Percentiles rank a stretch among this genome's conserved stretches.
Evolutionary conservation across 257 asterid species (phyloP).

Genomic region (Ehretia macrophylla): DNA sequence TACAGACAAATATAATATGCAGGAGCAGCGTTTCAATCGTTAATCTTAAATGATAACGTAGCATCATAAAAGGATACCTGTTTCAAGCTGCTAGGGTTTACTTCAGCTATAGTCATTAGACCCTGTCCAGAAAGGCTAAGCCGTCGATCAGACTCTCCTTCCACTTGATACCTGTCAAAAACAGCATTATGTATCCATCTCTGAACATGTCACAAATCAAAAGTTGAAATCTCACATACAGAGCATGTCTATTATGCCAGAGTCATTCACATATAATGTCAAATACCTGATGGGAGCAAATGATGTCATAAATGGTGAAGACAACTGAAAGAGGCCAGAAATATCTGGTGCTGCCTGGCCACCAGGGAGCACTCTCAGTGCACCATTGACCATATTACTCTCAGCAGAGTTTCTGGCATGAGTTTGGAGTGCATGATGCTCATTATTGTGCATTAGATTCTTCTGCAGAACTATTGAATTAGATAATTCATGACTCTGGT

Average conservation of each 20-base stretch:
- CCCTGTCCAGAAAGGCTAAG: conserved; percentile 48
- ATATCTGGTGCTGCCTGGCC: conserved; percentile 44
- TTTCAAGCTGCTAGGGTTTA: conserved; percentile 48
- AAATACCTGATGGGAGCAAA: conserved; percentile 63
- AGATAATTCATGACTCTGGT: conserved; percentile 34
- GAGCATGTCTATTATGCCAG: conserved; percentile 1
- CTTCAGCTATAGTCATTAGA: conserved; percentile 49
- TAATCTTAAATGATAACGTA: background rate
- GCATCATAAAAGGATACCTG: conserved; percentile 43
- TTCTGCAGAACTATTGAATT: conserved; percentile 27
- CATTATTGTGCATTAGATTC: conserved; percentile 35
- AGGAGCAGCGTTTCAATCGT: conserved; percentile 6
- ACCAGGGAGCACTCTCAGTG: conserved; percentile 42
- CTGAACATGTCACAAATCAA: conserved; percentile 1
- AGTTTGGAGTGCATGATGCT: conserved; percentile 26
- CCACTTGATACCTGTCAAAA: conserved; percentile 49
- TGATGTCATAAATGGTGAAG: conserved; percentile 46
- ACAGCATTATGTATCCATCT: conserved; percentile 13
- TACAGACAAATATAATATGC: conserved; percentile 21
- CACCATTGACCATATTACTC: conserved; percentile 39
- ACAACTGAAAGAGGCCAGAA: conserved; percentile 45
- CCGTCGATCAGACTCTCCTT: conserved; percentile 48
- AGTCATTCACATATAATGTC: conserved; percentile 7
- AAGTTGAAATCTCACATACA: conserved; percentile 4
- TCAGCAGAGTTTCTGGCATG: conserved; percentile 31